A percentile compares a stretch with the other conserved stretches of the same genome.
Evolutionary conservation across 2,329 filamentous ascomycete genomes (phyloP).

Genomic region (Leptographium radiaticola): DNA sequence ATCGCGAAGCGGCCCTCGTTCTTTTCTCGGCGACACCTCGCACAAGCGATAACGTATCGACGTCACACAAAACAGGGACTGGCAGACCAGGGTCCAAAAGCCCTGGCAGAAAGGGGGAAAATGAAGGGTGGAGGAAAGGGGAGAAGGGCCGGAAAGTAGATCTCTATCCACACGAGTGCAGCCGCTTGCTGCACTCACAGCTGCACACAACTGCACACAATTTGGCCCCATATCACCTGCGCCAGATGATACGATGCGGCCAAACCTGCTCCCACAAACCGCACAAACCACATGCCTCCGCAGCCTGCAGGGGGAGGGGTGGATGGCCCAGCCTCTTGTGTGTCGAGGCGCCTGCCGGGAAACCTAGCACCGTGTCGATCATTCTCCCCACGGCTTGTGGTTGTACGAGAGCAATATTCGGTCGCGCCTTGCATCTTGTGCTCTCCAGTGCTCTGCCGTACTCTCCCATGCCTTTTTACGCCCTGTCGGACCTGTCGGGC

Average conservation of each 20-base stretch:
- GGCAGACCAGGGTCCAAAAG: background rate
- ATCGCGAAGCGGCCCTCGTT: background rate
- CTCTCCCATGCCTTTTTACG: too few relatives aligned
- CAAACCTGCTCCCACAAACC: background rate
- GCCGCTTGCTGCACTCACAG: background rate
- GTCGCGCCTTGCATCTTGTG: background rate
- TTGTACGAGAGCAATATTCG: background rate
- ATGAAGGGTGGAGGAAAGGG: background rate
- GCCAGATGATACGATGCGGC: background rate
- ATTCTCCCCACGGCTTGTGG: background rate
- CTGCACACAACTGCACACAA: conserved; percentile 1
- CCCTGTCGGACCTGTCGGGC: too few relatives aligned
- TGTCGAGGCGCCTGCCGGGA: background rate
- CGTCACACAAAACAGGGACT: background rate
- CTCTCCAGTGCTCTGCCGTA: background rate
- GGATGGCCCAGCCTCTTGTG: too few relatives aligned
- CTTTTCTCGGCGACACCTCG: background rate
- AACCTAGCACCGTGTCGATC: background rate
- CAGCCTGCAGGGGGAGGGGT: too few relatives aligned
- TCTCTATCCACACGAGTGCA: conserved; percentile 1
- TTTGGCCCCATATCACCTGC: background rate
- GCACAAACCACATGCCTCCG: too few relatives aligned
- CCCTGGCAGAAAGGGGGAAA: background rate
- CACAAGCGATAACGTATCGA: background rate
- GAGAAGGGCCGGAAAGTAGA: background rate